Evolutionary conservation across 2,329 filamentous ascomycete genomes (phyloP).

Genomic region (Fusarium phyllophilum): DNA sequence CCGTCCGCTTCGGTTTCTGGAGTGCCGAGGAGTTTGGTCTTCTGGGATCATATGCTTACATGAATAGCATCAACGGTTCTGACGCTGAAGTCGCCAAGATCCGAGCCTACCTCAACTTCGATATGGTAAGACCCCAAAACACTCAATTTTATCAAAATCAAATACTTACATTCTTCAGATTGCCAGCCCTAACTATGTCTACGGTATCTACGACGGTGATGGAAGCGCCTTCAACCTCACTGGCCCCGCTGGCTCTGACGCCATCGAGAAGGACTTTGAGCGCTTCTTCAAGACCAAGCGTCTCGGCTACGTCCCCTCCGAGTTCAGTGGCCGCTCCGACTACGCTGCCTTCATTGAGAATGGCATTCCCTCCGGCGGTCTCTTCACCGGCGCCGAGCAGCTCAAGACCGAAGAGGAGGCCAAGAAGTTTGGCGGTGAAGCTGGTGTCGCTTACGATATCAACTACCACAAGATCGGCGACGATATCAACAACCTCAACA

Average conservation of each 20-base stretch:
- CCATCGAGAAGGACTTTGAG: constrained; percentile 68
- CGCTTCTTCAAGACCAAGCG: constrained; percentile 61
- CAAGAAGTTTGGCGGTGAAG: constrained; percentile 69
- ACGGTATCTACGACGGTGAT: constrained; percentile 69
- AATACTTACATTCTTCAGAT: constrained; percentile 42
- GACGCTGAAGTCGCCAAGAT: constrained; percentile 61
- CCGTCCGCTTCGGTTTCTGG: constrained; percentile 63
- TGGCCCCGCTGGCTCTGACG: constrained; percentile 66
- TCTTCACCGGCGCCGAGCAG: constrained; percentile 75
- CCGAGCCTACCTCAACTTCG: constrained; percentile 66
- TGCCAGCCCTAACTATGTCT: constrained; percentile 60
- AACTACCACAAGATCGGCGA: constrained; percentile 60
- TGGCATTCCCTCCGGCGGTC: constrained; percentile 73
- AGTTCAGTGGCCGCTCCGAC: constrained; percentile 73
- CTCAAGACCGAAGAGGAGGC: constrained; percentile 70
- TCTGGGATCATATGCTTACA: constrained; percentile 61
- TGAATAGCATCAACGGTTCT: constrained; percentile 52
- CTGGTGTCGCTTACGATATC: constrained; percentile 59
- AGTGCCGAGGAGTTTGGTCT: constrained; percentile 62
- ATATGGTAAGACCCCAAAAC: constrained; percentile 59
- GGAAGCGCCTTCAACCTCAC: constrained; percentile 68
- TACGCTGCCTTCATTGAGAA: constrained; percentile 74
- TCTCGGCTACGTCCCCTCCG: constrained; percentile 65
- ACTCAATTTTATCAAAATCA: rapidly evolving
- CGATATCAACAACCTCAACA: constrained; percentile 51